Evolutionary conservation across 2,329 filamentous ascomycete genomes (phyloP).

Genomic region (Colletotrichum sublineola): DNA sequence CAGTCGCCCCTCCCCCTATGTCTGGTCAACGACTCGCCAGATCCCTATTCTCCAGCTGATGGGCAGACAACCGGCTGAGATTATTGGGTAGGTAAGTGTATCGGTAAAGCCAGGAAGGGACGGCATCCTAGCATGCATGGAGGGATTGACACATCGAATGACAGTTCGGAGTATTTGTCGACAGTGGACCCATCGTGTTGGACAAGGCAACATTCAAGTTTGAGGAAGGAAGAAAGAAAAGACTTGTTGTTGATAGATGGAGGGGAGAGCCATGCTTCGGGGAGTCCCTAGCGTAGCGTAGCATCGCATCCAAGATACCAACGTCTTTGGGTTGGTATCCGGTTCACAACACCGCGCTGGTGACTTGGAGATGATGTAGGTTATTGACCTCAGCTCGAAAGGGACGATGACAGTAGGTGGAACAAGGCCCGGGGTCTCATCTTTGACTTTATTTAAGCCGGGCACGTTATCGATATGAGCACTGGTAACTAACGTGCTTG

Average conservation of each 20-base stretch:
- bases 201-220: conserved; percentile 6
- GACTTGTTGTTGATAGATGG: conserved; percentile 1
- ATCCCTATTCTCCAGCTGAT: conserved; percentile 15
- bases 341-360: conserved; percentile 6
- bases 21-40: conserved; percentile 13
- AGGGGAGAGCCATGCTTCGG: conserved; percentile 7
- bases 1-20: conserved; percentile 13
- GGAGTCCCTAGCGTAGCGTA: neutral
- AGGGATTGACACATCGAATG: conserved; percentile 20
- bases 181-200: conserved; percentile 22
- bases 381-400: conserved; percentile 15
- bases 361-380: conserved; percentile 11
- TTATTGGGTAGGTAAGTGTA: conserved; percentile 5
- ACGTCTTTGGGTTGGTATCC: neutral
- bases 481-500: neutral
- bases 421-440: conserved; percentile 17
- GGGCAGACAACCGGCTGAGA: conserved; percentile 11
- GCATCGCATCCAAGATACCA: conserved; percentile 2
- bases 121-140: conserved; percentile 21
- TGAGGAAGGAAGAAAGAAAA: neutral
- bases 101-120: neutral
- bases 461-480: conserved; percentile 14
- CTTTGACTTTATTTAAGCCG: conserved; percentile 16
- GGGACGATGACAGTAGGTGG: conserved; percentile 10
- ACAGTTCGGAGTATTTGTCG: conserved; percentile 19